Conservation (phyloP, 345 rosid genomes). For the Eucalyptus sp. region DNA sequence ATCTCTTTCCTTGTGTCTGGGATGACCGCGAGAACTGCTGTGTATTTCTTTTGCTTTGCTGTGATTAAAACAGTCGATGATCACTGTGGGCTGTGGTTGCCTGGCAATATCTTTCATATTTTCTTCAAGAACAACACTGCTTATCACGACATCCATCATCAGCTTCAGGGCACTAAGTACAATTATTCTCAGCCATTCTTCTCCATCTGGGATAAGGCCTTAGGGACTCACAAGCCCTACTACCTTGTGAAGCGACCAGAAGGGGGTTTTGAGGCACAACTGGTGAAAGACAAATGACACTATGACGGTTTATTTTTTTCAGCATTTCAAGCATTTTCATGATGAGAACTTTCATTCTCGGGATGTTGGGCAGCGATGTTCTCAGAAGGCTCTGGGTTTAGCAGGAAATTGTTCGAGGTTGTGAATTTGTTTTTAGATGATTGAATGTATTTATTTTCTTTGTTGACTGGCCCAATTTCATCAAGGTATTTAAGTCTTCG, state of each 20-base stretch:
- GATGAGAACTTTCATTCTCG: not conserved
- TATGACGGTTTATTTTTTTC: not conserved
- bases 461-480: not conserved
- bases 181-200: slow-evolving; percentile 82
- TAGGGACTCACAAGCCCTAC: slow-evolving; percentile 61
- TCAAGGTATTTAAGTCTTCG: not conserved
- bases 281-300: slow-evolving; percentile 12
- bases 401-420: not conserved
- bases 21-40: slow-evolving; percentile 64
- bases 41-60: slow-evolving; percentile 56
- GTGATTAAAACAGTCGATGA: slow-evolving; percentile 58
- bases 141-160: slow-evolving; percentile 70
- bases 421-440: not conserved
- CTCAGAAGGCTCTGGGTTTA: not conserved
- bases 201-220: slow-evolving; percentile 58
- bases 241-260: slow-evolving; percentile 37
- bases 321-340: not conserved
- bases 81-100: slow-evolving; percentile 65
- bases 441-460: not conserved
- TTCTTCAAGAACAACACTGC: slow-evolving; percentile 54
- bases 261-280: slow-evolving; percentile 64
- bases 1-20: slow-evolving; percentile 57
- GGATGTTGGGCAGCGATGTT: not conserved
- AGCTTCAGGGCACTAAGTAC: slow-evolving; percentile 53
- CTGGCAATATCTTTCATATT: slow-evolving; percentile 56